These are phyloP conservation scores for Collybiopsis luxurians DNA, from an alignment of 768 basidiomycete species.

Conservation along the genomic window DNA sequence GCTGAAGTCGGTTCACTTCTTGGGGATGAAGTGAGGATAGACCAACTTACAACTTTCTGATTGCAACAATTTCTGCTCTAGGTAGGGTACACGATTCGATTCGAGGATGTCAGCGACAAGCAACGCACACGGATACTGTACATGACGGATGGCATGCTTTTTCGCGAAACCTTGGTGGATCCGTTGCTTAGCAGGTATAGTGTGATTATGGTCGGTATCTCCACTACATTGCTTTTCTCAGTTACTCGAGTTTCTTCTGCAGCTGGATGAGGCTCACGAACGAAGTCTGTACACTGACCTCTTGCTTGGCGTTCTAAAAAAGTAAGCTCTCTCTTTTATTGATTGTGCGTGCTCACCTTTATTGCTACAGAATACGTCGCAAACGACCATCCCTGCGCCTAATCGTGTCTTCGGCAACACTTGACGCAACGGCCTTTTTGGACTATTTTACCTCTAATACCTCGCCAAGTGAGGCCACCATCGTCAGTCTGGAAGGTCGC, in stretches of 20 bases:
- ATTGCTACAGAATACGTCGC: conserved; percentile 68
- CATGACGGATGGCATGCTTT: conserved; percentile 98
- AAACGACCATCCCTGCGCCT: conserved; percentile 89
- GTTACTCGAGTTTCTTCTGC: conserved; percentile 2
- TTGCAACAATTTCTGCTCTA: too few relatives aligned
- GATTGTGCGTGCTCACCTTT: neutral
- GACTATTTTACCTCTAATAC: conserved; percentile 80
- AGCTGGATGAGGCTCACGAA: conserved; percentile 99
- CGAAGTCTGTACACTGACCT: conserved; percentile 95
- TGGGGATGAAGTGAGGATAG: conserved; percentile 73
- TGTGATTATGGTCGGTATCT: conserved; percentile 79
- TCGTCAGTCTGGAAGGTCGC: conserved; percentile 89
- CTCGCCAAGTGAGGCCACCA: conserved; percentile 67
- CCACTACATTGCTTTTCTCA: conserved; percentile 1
- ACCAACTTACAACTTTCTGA: neutral
- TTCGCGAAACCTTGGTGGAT: conserved; percentile 89
- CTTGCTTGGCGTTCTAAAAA: conserved; percentile 88
- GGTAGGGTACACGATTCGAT: conserved; percentile 98
- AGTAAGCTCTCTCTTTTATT: conserved; percentile 45
- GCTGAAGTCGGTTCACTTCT: conserved; percentile 86
- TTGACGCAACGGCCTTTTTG: conserved; percentile 86
- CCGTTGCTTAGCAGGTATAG: conserved; percentile 91
- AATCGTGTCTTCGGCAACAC: conserved; percentile 94
- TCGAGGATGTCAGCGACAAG: conserved; percentile 89
- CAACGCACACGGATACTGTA: conserved; percentile 88